Evolutionary conservation across 345 rosid genomes (phyloP).

Genomic region (Hibiscus mutabilis): DNA sequence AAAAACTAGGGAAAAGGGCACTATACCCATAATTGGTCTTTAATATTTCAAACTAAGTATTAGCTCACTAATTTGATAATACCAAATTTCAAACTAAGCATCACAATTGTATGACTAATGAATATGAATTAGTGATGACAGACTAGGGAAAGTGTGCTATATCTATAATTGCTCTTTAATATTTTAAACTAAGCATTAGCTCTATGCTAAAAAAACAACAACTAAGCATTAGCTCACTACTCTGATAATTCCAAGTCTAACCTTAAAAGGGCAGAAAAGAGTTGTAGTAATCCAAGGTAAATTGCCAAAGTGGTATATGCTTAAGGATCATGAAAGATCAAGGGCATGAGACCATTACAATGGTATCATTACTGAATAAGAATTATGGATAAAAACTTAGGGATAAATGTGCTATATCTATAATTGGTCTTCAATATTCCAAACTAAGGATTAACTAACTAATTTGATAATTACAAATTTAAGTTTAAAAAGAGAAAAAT

Average conservation of each 20-base stretch:
- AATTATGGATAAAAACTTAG: background rate
- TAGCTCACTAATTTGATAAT: background rate
- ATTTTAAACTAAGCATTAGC: too few relatives aligned
- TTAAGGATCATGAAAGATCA: background rate
- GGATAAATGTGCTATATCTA: background rate
- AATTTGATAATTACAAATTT: background rate
- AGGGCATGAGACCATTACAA: background rate
- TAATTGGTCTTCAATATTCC: background rate
- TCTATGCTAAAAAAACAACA: too few relatives aligned
- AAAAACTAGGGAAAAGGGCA: background rate
- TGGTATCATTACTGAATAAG: background rate
- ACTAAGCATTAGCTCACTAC: too few relatives aligned
- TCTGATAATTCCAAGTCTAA: too few relatives aligned
- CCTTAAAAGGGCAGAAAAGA: too few relatives aligned
- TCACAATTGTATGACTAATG: too few relatives aligned
- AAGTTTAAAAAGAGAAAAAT: background rate
- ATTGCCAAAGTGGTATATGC: background rate
- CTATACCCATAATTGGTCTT: background rate
- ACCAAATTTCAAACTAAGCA: background rate
- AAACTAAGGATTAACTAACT: background rate
- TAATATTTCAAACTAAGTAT: background rate
- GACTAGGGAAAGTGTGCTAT: too few relatives aligned
- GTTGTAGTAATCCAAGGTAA: too few relatives aligned
- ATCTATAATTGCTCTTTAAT: too few relatives aligned
- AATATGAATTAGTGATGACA: too few relatives aligned